phyloP scores from a whole-genome alignment of 2,329 filamentous ascomycete species.

The Juglanconis oblonga region DNA sequence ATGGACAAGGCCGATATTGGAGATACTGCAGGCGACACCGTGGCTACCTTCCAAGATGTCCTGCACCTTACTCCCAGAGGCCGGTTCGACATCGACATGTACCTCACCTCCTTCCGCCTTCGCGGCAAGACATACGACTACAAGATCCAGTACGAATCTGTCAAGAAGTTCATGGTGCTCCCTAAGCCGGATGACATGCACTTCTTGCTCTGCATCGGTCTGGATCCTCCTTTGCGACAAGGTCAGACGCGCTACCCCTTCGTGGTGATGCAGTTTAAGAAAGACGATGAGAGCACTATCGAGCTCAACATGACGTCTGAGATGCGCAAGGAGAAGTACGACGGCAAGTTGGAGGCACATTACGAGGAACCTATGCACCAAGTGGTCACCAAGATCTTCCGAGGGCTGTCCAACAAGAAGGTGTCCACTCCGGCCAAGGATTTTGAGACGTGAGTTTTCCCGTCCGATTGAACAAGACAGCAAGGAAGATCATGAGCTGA shows the following conservation, averaged over 20 bases:
- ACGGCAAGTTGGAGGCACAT: slow-evolving; percentile 80
- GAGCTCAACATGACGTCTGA: slow-evolving; percentile 96
- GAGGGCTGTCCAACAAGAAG: slow-evolving; percentile 90
- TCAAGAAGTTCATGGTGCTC: slow-evolving; percentile 98
- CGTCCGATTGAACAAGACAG: not conserved
- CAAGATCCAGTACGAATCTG: slow-evolving; percentile 96
- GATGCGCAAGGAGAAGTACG: slow-evolving; percentile 77
- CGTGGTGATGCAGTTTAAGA: slow-evolving; percentile 98
- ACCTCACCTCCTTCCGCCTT: slow-evolving; percentile 93
- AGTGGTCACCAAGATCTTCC: slow-evolving; percentile 93
- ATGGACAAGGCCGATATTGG: slow-evolving; percentile 99
- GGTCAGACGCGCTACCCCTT: slow-evolving; percentile 98
- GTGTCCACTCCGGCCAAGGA: slow-evolving; percentile 91
- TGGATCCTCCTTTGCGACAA: slow-evolving; percentile 92
- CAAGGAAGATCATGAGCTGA: slow-evolving; percentile 5
- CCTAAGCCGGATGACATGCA: slow-evolving; percentile 98
- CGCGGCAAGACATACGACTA: slow-evolving; percentile 99
- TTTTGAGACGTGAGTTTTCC: slow-evolving; percentile 66
- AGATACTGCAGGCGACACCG: slow-evolving; percentile 97
- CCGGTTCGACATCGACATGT: slow-evolving; percentile 99
- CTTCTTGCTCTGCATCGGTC: slow-evolving; percentile 87
- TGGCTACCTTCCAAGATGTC: slow-evolving; percentile 94
- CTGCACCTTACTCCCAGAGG: slow-evolving; percentile 97
- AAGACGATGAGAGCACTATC: slow-evolving; percentile 93
- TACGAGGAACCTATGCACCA: slow-evolving; percentile 94